phyloP scores from a whole-genome alignment of 768 basidiomycete genomes.

The Russula virescens region DNA sequence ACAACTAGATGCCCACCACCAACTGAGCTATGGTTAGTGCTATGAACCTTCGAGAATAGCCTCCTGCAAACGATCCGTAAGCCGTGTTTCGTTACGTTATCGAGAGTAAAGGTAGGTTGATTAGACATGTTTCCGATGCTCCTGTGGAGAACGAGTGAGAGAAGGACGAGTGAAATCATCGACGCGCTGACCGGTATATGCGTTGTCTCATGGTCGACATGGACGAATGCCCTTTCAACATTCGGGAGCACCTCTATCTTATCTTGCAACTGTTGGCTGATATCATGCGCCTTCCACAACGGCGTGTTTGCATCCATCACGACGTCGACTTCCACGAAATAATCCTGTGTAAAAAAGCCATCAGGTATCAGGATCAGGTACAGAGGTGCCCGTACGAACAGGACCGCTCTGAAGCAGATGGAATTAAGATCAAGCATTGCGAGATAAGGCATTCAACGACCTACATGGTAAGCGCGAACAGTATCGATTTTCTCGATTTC shows the following conservation, averaged over 20 bases:
- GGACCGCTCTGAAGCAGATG: conserved; percentile 55
- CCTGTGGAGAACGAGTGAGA: conserved; percentile 29
- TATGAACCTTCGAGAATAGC: background rate
- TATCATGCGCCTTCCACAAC: conserved; percentile 82
- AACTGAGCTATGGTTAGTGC: background rate
- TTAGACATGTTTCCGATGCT: conserved; percentile 39
- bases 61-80: background rate
- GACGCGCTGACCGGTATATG: conserved; percentile 51
- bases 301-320: conserved; percentile 89
- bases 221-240: conserved; percentile 90
- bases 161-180: conserved; percentile 1
- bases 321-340: conserved; percentile 93
- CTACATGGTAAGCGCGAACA: conserved; percentile 85
- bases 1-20: background rate
- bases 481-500: conserved; percentile 87
- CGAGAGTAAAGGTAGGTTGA: background rate
- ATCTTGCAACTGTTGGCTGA: conserved; percentile 80
- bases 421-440: background rate
- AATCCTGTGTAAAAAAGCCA: conserved; percentile 49
- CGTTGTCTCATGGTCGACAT: conserved; percentile 92
- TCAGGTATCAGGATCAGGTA: background rate
- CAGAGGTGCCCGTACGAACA: conserved; percentile 34
- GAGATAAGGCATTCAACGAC: conserved; percentile 28
- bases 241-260: conserved; percentile 85
- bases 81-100: background rate